Conservation (phyloP, 2,329 filamentous ascomycete species). For the Cercospora sp. region DNA sequence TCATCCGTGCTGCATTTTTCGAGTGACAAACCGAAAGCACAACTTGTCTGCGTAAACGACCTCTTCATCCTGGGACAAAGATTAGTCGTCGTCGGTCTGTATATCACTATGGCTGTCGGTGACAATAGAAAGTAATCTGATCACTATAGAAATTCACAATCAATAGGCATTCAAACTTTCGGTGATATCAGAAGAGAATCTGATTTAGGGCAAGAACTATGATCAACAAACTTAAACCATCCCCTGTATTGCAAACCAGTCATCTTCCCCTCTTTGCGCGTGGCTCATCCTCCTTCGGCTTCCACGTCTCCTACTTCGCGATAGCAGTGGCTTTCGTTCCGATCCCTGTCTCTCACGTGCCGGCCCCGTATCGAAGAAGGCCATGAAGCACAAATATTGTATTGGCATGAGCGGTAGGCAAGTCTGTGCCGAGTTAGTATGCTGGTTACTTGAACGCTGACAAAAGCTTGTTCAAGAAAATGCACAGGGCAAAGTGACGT, state of each 20-base stretch:
- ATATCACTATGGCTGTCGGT: neutral
- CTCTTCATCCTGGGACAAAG: neutral
- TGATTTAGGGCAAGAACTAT: neutral
- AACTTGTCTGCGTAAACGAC: neutral
- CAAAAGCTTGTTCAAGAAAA: neutral
- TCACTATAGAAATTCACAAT: neutral
- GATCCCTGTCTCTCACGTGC: neutral
- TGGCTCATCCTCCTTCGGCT: neutral
- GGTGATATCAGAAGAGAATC: neutral
- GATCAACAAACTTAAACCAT: neutral
- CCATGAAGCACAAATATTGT: neutral
- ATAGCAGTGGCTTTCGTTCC: neutral
- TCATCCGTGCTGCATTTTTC: neutral
- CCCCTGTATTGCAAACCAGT: neutral
- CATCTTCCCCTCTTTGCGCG: neutral
- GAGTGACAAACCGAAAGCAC: neutral
- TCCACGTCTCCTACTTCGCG: neutral
- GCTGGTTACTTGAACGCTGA: neutral
- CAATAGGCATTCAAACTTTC: neutral
- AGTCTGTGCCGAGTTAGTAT: neutral
- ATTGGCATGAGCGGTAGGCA: neutral
- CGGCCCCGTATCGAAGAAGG: conserved; percentile 2
- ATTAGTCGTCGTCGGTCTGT: neutral
- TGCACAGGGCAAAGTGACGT: neutral
- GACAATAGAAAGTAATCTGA: neutral